These are phyloP conservation scores for Beauveria sp. DNA, from an alignment of 2,329 filamentous ascomycete species.

Conservation along the genomic window DNA sequence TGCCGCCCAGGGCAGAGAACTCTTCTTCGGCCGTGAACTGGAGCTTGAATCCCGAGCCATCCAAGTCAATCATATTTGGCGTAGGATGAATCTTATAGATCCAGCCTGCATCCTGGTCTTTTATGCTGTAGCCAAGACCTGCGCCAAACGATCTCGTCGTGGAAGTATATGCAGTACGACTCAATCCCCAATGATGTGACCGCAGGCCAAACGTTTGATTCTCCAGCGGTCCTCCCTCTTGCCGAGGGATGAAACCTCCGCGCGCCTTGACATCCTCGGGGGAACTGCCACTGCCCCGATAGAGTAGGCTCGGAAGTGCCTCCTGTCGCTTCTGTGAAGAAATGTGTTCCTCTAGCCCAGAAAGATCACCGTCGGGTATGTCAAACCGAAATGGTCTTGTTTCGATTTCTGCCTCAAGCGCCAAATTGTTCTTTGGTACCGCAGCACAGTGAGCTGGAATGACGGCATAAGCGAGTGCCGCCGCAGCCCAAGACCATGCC, in stretches of 20 bases:
- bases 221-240: background rate
- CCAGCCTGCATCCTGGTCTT: background rate
- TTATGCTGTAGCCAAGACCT: background rate
- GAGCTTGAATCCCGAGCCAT: background rate
- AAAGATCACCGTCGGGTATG: background rate
- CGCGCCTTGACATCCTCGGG: background rate
- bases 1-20: background rate
- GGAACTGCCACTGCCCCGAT: background rate
- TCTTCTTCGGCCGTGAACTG: background rate
- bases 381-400: background rate
- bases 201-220: background rate
- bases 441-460: background rate
- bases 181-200: background rate
- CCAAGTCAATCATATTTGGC: background rate
- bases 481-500: background rate
- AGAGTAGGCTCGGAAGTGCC: background rate
- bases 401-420: background rate
- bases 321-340: background rate
- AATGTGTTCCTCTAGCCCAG: background rate
- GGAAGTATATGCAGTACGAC: background rate
- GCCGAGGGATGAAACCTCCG: background rate
- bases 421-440: too few relatives aligned
- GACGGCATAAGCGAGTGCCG: background rate
- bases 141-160: background rate
- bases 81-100: background rate